Percentiles rank a stretch among this genome's conserved stretches.
These are phyloP conservation scores for Colletotrichum spaethianum DNA, from an alignment of 2,329 filamentous ascomycete species.

Conservation along the genomic window DNA sequence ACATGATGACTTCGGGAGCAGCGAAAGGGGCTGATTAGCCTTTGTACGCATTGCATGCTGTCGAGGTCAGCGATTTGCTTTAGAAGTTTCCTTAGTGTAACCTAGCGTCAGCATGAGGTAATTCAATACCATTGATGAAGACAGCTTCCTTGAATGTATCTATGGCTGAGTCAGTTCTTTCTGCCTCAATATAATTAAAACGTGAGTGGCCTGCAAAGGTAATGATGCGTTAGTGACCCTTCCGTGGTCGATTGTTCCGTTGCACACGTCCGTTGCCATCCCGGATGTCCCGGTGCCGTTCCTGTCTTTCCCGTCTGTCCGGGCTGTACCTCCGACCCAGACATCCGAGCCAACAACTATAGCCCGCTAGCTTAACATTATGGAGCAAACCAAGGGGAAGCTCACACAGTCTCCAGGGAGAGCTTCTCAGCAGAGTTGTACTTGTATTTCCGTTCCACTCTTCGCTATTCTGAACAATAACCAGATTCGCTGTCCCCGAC, in stretches of 20 bases:
- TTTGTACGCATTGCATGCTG: slow-evolving; percentile 2
- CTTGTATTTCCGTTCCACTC: slow-evolving; percentile 3
- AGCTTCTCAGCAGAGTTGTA: not conserved
- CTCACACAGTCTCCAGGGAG: not conserved
- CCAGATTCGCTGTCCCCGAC: slow-evolving; percentile 14
- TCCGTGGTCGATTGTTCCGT: not conserved
- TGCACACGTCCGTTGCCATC: not conserved
- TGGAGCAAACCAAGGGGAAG: not conserved
- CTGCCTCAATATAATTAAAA: not conserved
- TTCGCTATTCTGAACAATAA: slow-evolving; percentile 6
- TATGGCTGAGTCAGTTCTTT: not conserved
- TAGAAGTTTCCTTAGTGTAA: slow-evolving; percentile 19
- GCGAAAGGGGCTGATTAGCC: not conserved
- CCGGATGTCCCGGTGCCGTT: too few species aligned
- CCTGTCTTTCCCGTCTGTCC: not conserved
- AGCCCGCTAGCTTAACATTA: too few species aligned
- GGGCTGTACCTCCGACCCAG: not conserved
- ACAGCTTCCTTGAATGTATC: too few species aligned
- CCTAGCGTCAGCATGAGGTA: slow-evolving; percentile 12
- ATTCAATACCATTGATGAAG: slow-evolving; percentile 21
- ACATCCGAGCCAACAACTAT: not conserved
- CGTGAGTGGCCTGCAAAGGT: not conserved
- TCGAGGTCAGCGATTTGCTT: slow-evolving; percentile 38
- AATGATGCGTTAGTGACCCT: too few species aligned
- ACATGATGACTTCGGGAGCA: slow-evolving; percentile 16